phyloP scores from a whole-genome alignment of 257 asterid species.

The Cordia subcordata region DNA sequence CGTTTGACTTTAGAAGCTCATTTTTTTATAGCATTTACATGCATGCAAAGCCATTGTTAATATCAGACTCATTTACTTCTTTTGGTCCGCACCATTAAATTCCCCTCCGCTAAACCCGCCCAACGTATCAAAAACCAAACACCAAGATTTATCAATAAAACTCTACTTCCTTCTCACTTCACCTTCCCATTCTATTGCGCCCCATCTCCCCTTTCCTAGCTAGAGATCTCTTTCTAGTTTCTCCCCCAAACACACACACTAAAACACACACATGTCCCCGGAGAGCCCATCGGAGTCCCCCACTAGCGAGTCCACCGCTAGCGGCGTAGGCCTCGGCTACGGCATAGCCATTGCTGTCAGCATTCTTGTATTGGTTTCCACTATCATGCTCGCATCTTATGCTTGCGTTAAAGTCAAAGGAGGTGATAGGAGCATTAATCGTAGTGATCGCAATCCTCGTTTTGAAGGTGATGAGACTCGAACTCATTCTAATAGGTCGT shows the following conservation, averaged over 20 bases:
- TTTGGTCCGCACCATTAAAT: no score
- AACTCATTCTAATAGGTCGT: background rate
- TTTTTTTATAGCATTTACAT: background rate
- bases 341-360: slow-evolving; percentile 19
- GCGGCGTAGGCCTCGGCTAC: slow-evolving; percentile 14
- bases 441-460: background rate
- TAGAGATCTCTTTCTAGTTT: background rate
- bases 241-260: background rate
- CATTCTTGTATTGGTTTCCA: slow-evolving; percentile 16
- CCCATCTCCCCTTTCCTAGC: background rate
- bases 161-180: background rate
- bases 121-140: background rate
- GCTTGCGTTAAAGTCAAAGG: slow-evolving; percentile 12
- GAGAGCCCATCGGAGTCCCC: slow-evolving; percentile 2
- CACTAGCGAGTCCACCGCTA: background rate
- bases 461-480: background rate
- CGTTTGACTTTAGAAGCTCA: background rate
- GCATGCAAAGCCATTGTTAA: background rate
- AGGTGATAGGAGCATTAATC: background rate
- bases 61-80: background rate
- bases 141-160: background rate
- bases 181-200: background rate
- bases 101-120: background rate
- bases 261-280: slow-evolving; percentile 11
- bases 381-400: slow-evolving; percentile 18